These are phyloP conservation scores for Neofusicoccum laricinum DNA, from an alignment of 2,329 filamentous ascomycete genomes.

Conservation along the genomic window DNA sequence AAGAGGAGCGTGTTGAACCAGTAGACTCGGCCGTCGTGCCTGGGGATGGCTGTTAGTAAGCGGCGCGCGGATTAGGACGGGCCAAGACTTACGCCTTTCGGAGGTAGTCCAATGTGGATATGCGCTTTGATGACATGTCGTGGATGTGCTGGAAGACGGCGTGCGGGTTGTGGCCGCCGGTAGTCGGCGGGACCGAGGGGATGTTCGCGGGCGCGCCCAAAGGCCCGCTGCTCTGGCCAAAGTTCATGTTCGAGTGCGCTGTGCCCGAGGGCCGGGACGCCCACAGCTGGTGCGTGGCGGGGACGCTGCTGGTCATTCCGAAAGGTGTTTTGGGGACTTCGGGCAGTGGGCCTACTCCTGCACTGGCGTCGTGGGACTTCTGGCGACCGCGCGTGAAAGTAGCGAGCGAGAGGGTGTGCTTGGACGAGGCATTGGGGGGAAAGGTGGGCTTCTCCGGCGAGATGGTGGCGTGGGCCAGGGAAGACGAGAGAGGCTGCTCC, in stretches of 20 bases:
- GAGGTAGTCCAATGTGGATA: slow-evolving; percentile 90
- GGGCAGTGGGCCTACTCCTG: slow-evolving; percentile 11
- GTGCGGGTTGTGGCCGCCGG: slow-evolving; percentile 47
- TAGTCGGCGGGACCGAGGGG: slow-evolving; percentile 27
- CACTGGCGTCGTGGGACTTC: slow-evolving; percentile 35
- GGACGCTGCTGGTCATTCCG: slow-evolving; percentile 8
- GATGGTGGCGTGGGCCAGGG: slow-evolving; percentile 33
- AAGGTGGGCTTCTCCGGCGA: slow-evolving; percentile 33
- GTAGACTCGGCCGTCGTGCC: slow-evolving; percentile 90
- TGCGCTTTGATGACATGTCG: slow-evolving; percentile 84
- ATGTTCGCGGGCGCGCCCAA: slow-evolving; percentile 5
- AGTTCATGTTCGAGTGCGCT: slow-evolving; percentile 9
- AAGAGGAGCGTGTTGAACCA: slow-evolving; percentile 99
- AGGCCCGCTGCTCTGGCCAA: neutral
- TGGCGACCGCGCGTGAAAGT: slow-evolving; percentile 34
- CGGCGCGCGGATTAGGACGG: neutral
- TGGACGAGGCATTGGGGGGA: slow-evolving; percentile 24
- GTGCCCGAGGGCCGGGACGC: slow-evolving; percentile 10
- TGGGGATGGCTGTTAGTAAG: slow-evolving; percentile 36
- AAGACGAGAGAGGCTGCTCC: slow-evolving; percentile 23
- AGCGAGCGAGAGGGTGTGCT: slow-evolving; percentile 37
- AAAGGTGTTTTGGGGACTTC: neutral
- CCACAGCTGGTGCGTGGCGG: neutral
- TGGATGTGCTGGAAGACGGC: slow-evolving; percentile 68
- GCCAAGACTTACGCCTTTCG: slow-evolving; percentile 72